These are phyloP conservation scores for Irpex lacteus DNA, from an alignment of 1,284 basidiomycete species.

Conservation along the genomic window DNA sequence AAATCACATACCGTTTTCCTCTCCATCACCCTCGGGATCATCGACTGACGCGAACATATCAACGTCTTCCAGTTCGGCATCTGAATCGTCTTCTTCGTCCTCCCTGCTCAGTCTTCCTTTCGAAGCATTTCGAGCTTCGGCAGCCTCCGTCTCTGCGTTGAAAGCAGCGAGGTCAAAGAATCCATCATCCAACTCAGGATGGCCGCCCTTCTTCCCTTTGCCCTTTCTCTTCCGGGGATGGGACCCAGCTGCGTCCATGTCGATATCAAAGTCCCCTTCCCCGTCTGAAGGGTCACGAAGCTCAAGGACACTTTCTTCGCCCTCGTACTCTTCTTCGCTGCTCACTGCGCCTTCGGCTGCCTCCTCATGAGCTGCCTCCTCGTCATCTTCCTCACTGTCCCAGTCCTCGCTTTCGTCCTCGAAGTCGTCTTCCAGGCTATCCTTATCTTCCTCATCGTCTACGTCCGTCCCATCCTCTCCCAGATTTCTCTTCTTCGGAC, in stretches of 20 bases:
- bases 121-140: constrained; percentile 68
- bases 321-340: constrained; percentile 34
- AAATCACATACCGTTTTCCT: constrained; percentile 39
- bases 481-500: constrained; percentile 27
- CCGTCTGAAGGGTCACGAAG: constrained; percentile 51
- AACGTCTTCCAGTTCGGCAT: constrained; percentile 46
- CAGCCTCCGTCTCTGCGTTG: constrained; percentile 83
- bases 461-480: constrained; percentile 30
- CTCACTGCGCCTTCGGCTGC: not conserved
- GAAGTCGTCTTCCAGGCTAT: constrained; percentile 33
- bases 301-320: constrained; percentile 38
- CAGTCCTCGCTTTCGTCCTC: constrained; percentile 33
- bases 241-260: constrained; percentile 22
- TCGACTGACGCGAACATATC: constrained; percentile 73
- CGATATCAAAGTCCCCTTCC: constrained; percentile 35
- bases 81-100: constrained; percentile 52
- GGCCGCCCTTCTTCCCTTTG: constrained; percentile 29
- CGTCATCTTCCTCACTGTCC: constrained; percentile 35
- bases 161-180: constrained; percentile 93
- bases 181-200: constrained; percentile 82
- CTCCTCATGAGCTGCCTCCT: constrained; percentile 30
- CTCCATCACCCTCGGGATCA: constrained; percentile 38
- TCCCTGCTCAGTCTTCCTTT: constrained; percentile 60
- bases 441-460: constrained; percentile 32
- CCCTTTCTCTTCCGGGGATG: constrained; percentile 26